Base-by-base conservation (phyloP, 805 yeast species). In the Candida krabiensis region DNA sequence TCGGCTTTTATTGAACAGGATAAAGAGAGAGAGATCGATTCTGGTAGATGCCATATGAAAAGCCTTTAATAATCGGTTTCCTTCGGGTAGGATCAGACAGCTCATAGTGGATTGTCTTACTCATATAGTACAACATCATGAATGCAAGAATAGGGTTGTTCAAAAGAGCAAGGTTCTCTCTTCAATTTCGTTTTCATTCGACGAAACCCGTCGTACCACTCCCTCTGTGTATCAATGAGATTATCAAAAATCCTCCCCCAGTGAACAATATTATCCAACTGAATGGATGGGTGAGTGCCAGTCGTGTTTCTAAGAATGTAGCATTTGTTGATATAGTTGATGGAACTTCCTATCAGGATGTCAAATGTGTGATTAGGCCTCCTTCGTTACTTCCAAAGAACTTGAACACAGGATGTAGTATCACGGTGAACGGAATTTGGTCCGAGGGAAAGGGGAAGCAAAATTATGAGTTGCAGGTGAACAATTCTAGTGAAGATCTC, bases 271-370 rank as follows among this genome's bases (percentile, higher is more conserved):
- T 44, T 1, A 61, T 79, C 5, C 61, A 68, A 2, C 69, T 86
- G 4, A 66, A 71, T 19, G 99, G 98, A 1, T 82, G 87, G 82
- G 74, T 93, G 16, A 77, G 77, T 38, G 73, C 89, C 0, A 75
- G 87, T 2, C 73, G 96, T 34, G 60, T 71, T 7, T 74, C 88
- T 56, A 89, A 89, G 55, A 83, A 81, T 37, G 71, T 86, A 4
- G 84, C 88, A 0, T 93, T 93, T 60, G 65, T 89, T 4, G 96
- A 88, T 52, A 47, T 93, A 9, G 63, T 74, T 2, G 98, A 93
- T 58, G 98, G 98, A 1, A 72, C 93, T 0, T 65, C 76, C 2
- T 64, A 71, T 22, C 45, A 64, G 19, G 69, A 74, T 12, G 55
- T 90, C 40, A 77, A 73, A 52, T 73, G 87, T 40, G 79, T 81